Evolutionary conservation across 352 stramenopile genomes (phyloP).

Genomic region (Pythium dissimile): DNA sequence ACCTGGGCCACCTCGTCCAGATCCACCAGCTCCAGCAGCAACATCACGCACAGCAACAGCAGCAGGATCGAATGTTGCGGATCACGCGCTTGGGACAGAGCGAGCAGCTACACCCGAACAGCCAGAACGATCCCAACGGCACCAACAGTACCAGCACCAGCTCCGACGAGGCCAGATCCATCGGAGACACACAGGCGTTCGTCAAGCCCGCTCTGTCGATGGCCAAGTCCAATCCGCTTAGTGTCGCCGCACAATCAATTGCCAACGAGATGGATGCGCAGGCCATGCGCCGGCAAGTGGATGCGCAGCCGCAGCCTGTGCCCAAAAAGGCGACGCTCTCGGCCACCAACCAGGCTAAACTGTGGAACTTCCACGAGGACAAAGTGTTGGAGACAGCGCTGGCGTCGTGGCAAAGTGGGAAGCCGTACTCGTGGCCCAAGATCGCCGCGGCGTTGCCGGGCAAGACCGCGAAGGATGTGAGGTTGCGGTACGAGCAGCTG

Average conservation of each 20-base stretch:
- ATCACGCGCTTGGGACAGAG: conserved; percentile 6
- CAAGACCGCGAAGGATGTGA: conserved; percentile 74
- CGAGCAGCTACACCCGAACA: conserved; percentile 14
- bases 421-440: conserved; percentile 77
- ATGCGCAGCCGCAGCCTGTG: neutral
- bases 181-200: too few relatives aligned
- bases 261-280: conserved; percentile 22
- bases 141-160: conserved; percentile 17
- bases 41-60: conserved; percentile 2
- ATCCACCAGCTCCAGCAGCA: conserved; percentile 25
- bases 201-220: neutral
- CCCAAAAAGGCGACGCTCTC: neutral
- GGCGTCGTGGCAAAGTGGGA: conserved; percentile 48
- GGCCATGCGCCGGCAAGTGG: neutral
- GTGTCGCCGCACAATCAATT: conserved; percentile 8
- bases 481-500: conserved; percentile 70
- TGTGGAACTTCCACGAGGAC: conserved; percentile 82
- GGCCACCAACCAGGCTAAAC: conserved; percentile 17
- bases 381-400: conserved; percentile 76
- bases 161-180: too few relatives aligned
- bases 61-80: conserved; percentile 17
- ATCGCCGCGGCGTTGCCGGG: conserved; percentile 64
- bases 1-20: conserved; percentile 72
- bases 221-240: conserved; percentile 4
- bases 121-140: conserved; percentile 35